Percentiles rank a stretch among this genome's conserved stretches.
These are phyloP conservation scores for Thecamonas trahens DNA, from an alignment of 78 protist species.

Conservation along the genomic window DNA sequence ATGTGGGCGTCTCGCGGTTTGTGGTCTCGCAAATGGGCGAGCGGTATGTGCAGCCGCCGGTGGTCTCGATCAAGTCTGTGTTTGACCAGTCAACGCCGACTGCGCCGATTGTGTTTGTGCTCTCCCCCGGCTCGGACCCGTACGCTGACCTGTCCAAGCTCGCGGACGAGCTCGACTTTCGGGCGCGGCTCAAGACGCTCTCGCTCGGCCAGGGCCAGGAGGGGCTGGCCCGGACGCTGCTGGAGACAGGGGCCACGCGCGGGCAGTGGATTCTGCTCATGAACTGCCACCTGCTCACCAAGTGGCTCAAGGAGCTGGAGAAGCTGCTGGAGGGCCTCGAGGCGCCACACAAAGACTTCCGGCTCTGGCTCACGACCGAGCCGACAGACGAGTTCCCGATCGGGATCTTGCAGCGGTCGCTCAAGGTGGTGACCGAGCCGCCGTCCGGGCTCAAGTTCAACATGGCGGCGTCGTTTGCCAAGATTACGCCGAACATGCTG, in stretches of 20 bases:
- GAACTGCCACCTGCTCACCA: slow-evolving; percentile 85
- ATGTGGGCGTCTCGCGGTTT: slow-evolving; percentile 43
- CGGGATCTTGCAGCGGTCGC: slow-evolving; percentile 84
- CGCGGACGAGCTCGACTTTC: slow-evolving; percentile 55
- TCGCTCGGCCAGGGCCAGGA: slow-evolving; percentile 88
- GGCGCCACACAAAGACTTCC: slow-evolving; percentile 69
- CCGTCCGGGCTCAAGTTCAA: slow-evolving; percentile 87
- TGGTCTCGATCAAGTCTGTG: slow-evolving; percentile 38
- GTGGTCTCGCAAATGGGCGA: slow-evolving; percentile 35
- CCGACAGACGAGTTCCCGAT: slow-evolving; percentile 85
- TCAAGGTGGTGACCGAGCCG: slow-evolving; percentile 94
- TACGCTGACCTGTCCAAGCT: slow-evolving; percentile 72
- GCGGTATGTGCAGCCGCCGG: slow-evolving; percentile 63
- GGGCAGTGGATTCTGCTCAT: slow-evolving; percentile 92
- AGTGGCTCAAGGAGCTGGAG: slow-evolving; percentile 79
- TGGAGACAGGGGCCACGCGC: slow-evolving; percentile 58
- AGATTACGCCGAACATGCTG: slow-evolving; percentile 54
- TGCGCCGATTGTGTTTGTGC: slow-evolving; percentile 79
- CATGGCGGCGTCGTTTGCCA: slow-evolving; percentile 54
- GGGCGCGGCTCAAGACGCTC: slow-evolving; percentile 26
- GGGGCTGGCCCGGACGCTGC: slow-evolving; percentile 48
- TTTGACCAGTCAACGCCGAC: slow-evolving; percentile 23
- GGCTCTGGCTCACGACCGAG: slow-evolving; percentile 92
- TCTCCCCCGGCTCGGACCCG: slow-evolving; percentile 90
- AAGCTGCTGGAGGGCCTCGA: slow-evolving; percentile 58